These are phyloP conservation scores for Lanmaoa pseudosensibilis DNA, from an alignment of 768 basidiomycete species.

Conservation along the genomic window DNA sequence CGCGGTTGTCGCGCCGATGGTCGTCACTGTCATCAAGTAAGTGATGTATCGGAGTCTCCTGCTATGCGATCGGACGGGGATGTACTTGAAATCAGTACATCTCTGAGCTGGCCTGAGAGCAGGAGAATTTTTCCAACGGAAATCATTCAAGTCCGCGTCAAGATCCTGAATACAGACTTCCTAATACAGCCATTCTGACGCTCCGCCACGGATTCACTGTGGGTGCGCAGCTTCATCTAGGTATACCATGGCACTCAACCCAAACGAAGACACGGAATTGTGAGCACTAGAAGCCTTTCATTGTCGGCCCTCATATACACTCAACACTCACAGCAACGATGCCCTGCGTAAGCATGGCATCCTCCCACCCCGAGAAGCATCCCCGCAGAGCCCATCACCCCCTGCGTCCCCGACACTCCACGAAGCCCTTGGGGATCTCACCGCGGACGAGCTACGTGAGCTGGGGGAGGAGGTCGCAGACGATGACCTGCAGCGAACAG, in stretches of 20 bases:
- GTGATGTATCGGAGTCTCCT: conserved; percentile 14
- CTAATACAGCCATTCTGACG: conserved; percentile 14
- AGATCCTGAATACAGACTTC: conserved; percentile 31
- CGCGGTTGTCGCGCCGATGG: conserved; percentile 13
- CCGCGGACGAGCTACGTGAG: conserved; percentile 61
- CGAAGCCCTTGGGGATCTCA: conserved; percentile 64
- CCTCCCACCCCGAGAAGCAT: conserved; percentile 68
- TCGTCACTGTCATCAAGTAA: conserved; percentile 28
- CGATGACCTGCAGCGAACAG: conserved; percentile 73
- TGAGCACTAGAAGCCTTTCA: conserved; percentile 39
- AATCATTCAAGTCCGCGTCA: conserved; percentile 29
- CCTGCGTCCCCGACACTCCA: conserved; percentile 73
- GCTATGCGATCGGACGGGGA: conserved; percentile 7
- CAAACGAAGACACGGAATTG: conserved; percentile 97
- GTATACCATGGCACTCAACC: conserved; percentile 60
- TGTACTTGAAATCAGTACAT: conserved; percentile 25
- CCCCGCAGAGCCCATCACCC: conserved; percentile 77
- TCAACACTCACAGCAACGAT: conserved; percentile 68
- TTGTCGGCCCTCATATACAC: background rate
- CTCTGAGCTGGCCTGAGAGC: conserved; percentile 5
- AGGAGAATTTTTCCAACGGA: conserved; percentile 9
- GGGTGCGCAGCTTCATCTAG: background rate
- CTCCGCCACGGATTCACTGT: conserved; percentile 10
- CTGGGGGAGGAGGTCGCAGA: conserved; percentile 72
- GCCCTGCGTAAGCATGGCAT: conserved; percentile 92